A percentile compares a stretch with the other conserved stretches of the same genome.
These are phyloP conservation scores for Malassezia caprae DNA, from an alignment of 1,284 basidiomycete genomes.

Conservation along the genomic window DNA sequence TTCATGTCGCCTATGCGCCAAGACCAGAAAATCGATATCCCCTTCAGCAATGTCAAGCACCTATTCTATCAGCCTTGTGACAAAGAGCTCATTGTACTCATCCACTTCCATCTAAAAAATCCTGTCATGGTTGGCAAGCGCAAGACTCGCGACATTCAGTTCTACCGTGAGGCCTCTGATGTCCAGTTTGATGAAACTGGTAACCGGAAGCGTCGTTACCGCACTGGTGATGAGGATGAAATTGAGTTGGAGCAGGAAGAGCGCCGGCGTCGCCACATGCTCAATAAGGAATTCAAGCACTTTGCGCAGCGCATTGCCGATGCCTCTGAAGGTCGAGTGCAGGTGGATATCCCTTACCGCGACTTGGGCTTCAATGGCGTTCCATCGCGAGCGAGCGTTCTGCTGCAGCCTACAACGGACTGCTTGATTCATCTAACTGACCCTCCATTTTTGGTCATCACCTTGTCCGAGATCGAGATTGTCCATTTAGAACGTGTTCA, in stretches of 20 bases:
- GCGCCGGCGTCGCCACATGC: constrained; percentile 69
- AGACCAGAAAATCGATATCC: constrained; percentile 52
- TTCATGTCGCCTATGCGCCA: constrained; percentile 64
- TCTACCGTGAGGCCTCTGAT: constrained; percentile 94
- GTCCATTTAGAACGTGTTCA: constrained; percentile 95
- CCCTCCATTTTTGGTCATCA: constrained; percentile 89
- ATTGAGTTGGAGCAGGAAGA: constrained; percentile 98
- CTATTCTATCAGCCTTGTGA: constrained; percentile 99
- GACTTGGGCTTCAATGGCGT: constrained; percentile 96
- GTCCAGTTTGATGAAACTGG: constrained; percentile 98
- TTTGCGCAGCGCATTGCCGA: constrained; percentile 90
- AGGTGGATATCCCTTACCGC: constrained; percentile 91
- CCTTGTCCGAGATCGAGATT: constrained; percentile 86
- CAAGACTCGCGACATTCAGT: constrained; percentile 96
- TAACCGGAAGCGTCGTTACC: constrained; percentile 92
- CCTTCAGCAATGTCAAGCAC: constrained; percentile 97
- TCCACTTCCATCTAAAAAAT: constrained; percentile 85
- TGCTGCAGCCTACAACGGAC: constrained; percentile 90
- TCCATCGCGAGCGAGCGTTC: constrained; percentile 85
- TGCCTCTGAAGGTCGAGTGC: constrained; percentile 67
- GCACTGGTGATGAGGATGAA: constrained; percentile 97
- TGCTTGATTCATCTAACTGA: constrained; percentile 93
- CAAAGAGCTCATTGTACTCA: constrained; percentile 84
- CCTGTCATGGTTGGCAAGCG: constrained; percentile 99
- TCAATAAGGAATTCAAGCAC: constrained; percentile 89